phyloP scores from a whole-genome alignment of 148 eudicot genomes.

The Bassia scoparia region DNA sequence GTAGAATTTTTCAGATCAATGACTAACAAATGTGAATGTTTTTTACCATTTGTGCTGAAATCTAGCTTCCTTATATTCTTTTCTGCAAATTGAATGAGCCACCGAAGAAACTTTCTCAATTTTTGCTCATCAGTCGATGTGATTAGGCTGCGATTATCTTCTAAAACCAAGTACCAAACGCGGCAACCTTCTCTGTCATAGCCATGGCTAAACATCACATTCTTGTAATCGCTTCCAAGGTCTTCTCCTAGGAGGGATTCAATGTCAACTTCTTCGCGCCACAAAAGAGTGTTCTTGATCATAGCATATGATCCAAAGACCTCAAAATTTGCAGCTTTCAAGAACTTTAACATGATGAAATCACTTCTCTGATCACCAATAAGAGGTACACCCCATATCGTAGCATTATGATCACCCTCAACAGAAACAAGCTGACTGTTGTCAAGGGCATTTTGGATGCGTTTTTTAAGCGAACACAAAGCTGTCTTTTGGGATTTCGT shows the following conservation, averaged over 20 bases:
- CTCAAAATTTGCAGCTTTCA: constrained; percentile 37
- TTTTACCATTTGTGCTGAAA: constrained; percentile 29
- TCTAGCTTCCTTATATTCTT: constrained; percentile 39
- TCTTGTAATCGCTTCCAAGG: constrained; percentile 34
- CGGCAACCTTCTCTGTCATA: constrained; percentile 40
- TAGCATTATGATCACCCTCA: constrained; percentile 25
- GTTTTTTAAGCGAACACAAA: constrained; percentile 41
- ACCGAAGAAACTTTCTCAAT: constrained; percentile 34
- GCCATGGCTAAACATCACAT: constrained; percentile 38
- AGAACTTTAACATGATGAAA: constrained; percentile 38
- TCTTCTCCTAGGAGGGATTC: constrained; percentile 40
- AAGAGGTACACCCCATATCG: constrained; percentile 46
- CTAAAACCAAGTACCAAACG: constrained; percentile 47
- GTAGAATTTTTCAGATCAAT: constrained; percentile 47
- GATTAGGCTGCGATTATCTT: constrained; percentile 33
- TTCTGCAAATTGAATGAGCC: constrained; percentile 48
- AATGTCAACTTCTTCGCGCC: constrained; percentile 44
- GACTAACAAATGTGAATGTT: constrained; percentile 37
- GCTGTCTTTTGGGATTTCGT: constrained; percentile 41
- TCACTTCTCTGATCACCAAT: constrained; percentile 38
- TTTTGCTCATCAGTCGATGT: constrained; percentile 35
- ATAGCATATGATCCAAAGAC: constrained; percentile 39
- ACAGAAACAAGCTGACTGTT: constrained; percentile 23
- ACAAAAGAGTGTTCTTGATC: constrained; percentile 40
- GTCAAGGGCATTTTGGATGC: constrained; percentile 38